Evolutionary conservation across 306 rosid genomes (phyloP), one percentile per base, ranked within the genome.

Genomic region (Ziziphus jujuba): DNA sequence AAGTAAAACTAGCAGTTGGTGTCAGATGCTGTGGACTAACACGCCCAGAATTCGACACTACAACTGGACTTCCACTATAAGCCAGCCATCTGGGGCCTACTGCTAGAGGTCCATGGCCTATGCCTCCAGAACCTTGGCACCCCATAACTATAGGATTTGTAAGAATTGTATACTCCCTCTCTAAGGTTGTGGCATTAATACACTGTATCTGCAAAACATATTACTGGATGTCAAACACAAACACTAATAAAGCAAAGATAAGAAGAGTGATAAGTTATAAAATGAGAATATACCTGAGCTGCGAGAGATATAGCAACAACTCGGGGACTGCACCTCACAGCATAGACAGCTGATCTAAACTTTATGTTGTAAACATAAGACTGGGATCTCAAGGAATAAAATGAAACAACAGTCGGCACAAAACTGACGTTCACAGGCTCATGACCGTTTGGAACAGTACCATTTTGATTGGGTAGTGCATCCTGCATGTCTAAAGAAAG

Each of bases 11-110:
- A 36, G 84, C 83, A 64, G 96, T 88, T 77, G 87, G 78, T 28
- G 75, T 77, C 79, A 95, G 71, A 64, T 95, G 91, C 61, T 95
- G 92, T 4, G 91, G 95, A 36, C 67, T 85, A 23, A 95, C 96
- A 65, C 85, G 87, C 56, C 89, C 96, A 0, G 86, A 65, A 82
- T 75, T 74, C 34, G 85, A 77, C 25, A 69, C 71, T 13, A 65
- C 73, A 67, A 87, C 81, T 3, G 89, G 91, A 58, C 87, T 79
- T 75, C 97, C 97, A 80, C 97, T 95, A 61, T 95, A 95, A 70
- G 99, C 99, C 59, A 95, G 63, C 99, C 97, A 95, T 81, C 99
- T 85, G 28, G 95, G 81, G 49, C 99, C 99, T 60, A 91, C 83
- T 0, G 99, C 99, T 75, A 95, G 96, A 59, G 99, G 96, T 71